A percentile compares a stretch with the other conserved stretches of the same genome.
Conservation (phyloP, 805 yeast species). For the Tetrapisispora phaffii region DNA sequence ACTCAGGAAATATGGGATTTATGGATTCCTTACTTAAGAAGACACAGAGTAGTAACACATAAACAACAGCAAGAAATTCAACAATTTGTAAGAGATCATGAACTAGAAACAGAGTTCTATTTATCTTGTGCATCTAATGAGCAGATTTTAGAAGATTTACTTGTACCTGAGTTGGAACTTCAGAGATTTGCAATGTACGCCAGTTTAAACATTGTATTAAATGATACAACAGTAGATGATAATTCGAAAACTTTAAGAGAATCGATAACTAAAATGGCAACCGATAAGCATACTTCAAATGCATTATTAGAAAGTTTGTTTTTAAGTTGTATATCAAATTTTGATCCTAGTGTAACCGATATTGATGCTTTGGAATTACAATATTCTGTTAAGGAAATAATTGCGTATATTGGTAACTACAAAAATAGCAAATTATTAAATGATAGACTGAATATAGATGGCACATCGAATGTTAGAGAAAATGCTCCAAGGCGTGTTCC, state of each 20-base stretch:
- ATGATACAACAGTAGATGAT: not conserved
- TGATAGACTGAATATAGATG: not conserved
- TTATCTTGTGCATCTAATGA: not conserved
- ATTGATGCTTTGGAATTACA: not conserved
- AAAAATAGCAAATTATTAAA: not conserved
- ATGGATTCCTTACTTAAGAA: conserved; percentile 17
- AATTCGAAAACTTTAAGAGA: not conserved
- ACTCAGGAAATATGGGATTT: conserved; percentile 19
- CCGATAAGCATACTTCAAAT: not conserved
- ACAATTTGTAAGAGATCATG: not conserved
- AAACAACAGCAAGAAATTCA: not conserved
- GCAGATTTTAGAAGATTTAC: not conserved
- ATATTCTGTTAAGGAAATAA: conserved; percentile 1
- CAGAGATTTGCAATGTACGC: conserved; percentile 1
- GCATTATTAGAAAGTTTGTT: not conserved
- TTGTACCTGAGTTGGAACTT: not conserved
- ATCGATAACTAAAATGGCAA: not conserved
- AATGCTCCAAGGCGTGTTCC: not conserved
- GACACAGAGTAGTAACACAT: not conserved
- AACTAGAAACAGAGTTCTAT: not conserved
- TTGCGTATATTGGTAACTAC: not conserved
- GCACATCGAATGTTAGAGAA: not conserved
- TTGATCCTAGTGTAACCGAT: not conserved
- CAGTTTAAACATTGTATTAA: not conserved
- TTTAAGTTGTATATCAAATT: not conserved